Conservation (phyloP, 2,329 filamentous ascomycete species). For the Trichocomaceae sp. region DNA sequence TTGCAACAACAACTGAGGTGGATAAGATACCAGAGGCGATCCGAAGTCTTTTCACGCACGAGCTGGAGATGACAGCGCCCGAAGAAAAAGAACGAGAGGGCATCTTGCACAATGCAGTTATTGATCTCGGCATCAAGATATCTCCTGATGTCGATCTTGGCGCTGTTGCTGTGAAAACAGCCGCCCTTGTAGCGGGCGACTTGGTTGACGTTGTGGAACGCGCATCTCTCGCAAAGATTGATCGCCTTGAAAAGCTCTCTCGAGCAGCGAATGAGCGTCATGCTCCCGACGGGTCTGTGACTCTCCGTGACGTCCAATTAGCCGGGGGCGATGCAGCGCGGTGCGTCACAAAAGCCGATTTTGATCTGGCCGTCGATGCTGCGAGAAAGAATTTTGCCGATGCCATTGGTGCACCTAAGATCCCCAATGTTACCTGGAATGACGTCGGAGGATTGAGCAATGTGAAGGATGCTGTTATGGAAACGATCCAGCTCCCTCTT, state of each 20-base stretch:
- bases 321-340: conserved; percentile 74
- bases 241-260: conserved; percentile 69
- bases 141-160: conserved; percentile 77
- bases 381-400: conserved; percentile 97
- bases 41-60: conserved; percentile 86
- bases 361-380: conserved; percentile 88
- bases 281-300: conserved; percentile 40
- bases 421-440: conserved; percentile 92
- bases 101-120: conserved; percentile 71
- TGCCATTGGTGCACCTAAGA: conserved; percentile 94
- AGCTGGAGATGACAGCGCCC: conserved; percentile 86
- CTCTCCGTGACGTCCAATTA: conserved; percentile 75
- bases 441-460: conserved; percentile 90
- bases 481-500: conserved; percentile 90
- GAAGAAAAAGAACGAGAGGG: conserved; percentile 89
- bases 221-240: conserved; percentile 68
- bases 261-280: conserved; percentile 25
- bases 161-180: conserved; percentile 86
- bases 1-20: conserved; percentile 91
- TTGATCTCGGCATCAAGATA: conserved; percentile 67
- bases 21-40: conserved; percentile 91
- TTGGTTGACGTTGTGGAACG: conserved; percentile 90
- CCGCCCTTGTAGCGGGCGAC: conserved; percentile 88
- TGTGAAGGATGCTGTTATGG: conserved; percentile 93
- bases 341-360: conserved; percentile 74